Evolutionary conservation across 75 land plant genomes (phyloP).

Genomic region (Larix kaempferi): DNA sequence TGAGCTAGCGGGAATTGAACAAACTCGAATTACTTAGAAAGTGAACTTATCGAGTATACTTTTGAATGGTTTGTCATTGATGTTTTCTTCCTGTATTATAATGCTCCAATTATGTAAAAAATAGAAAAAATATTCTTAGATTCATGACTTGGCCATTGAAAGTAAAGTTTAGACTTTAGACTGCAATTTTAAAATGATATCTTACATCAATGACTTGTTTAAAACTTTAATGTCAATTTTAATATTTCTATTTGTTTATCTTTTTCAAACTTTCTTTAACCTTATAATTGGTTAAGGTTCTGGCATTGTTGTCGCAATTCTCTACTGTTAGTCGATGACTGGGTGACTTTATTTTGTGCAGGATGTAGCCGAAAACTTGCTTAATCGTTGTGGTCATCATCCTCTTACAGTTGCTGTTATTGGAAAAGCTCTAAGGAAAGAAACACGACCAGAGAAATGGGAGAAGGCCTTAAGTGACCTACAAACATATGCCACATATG

Average conservation of each 20-base stretch:
- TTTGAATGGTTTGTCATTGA: too few relatives aligned
- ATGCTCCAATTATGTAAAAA: background rate
- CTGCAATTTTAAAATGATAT: background rate
- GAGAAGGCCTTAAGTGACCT: conserved; percentile 42
- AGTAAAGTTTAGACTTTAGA: background rate
- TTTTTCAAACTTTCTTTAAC: background rate
- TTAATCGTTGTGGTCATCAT: conserved; percentile 49
- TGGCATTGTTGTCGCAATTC: background rate
- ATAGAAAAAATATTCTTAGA: too few relatives aligned
- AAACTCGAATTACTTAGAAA: too few relatives aligned
- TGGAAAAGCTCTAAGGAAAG: conserved; percentile 47
- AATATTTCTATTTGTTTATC: background rate
- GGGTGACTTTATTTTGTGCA: conserved; percentile 3
- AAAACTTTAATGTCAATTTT: background rate
- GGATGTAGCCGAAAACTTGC: conserved; percentile 33
- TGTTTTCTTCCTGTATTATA: background rate
- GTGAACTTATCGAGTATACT: too few relatives aligned
- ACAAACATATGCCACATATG: conserved; percentile 42
- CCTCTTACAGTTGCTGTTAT: conserved; percentile 58
- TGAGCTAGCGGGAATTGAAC: too few relatives aligned
- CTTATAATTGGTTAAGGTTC: background rate
- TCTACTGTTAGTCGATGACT: background rate
- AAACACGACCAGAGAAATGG: conserved; percentile 42
- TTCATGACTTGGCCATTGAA: background rate
- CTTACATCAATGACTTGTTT: background rate